These are phyloP conservation scores for Chrysoporthe austroafricana DNA, from an alignment of 2,329 filamentous ascomycete species.

Conservation along the genomic window DNA sequence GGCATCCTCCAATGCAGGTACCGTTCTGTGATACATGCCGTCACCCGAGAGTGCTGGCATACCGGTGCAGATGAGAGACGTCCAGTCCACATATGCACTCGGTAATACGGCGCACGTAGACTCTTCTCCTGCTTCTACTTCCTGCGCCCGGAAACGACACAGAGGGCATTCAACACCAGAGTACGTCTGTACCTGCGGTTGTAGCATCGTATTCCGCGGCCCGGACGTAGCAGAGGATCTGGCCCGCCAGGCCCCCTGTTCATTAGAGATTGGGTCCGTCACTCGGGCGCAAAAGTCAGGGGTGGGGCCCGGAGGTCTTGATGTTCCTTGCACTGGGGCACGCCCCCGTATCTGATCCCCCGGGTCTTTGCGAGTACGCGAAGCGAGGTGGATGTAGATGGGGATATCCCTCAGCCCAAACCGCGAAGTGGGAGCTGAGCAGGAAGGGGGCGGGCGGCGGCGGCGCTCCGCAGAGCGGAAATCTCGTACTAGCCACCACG, in stretches of 20 bases:
- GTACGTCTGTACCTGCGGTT: background rate
- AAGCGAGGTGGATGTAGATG: constrained; percentile 12
- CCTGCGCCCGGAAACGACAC: background rate
- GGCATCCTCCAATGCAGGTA: background rate
- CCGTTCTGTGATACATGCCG: background rate
- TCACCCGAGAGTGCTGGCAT: too few species aligned
- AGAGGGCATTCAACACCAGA: background rate
- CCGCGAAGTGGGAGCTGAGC: constrained; percentile 11
- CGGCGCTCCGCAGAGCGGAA: constrained; percentile 20
- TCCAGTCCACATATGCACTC: background rate
- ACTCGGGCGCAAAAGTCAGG: constrained; percentile 27
- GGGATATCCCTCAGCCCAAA: constrained; percentile 12
- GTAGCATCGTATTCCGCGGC: background rate
- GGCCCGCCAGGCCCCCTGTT: constrained; percentile 22
- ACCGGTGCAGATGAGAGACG: background rate
- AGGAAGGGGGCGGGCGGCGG: constrained; percentile 4
- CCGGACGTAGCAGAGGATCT: constrained; percentile 18
- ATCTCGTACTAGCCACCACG: constrained; percentile 17
- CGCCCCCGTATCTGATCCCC: constrained; percentile 18
- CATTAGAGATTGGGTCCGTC: constrained; percentile 25
- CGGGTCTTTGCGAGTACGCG: background rate
- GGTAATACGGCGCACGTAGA: too few species aligned
- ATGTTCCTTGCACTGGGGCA: constrained; percentile 6
- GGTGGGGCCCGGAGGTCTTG: constrained; percentile 17
- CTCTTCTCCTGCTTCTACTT: background rate